Evolutionary conservation across 1,284 basidiomycete species (phyloP), one percentile per base, ranked within the genome.

Genomic region (Microbotryum scabiosae): DNA sequence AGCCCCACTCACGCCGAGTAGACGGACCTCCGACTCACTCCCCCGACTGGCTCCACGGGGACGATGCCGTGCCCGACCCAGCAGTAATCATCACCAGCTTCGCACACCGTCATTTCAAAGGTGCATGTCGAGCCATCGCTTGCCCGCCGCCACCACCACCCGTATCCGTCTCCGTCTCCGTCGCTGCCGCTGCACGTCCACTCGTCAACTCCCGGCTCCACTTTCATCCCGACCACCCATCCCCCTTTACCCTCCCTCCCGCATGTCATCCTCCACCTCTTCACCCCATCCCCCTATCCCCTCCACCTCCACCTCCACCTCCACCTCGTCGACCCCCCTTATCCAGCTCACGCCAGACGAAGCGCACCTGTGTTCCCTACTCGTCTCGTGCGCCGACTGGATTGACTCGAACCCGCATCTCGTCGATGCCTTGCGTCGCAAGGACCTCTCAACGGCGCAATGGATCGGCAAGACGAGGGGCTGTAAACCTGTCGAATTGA

Each of bases 401-500:
- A 45, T 66, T 54, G 64, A 68, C 49, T 28, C 20, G 5, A 47
- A 66, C 45, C 65, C 65, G 12, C n/a, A 57, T 7, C 45, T 48
- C n/a, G 66, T 65, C 18, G 59, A 68, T n/a, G 46, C 46, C 0
- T 51, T 64, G 25, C 41, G 66, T 23, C 25, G 64, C 9, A 57
- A 47, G 41, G 64, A 68, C 46, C 64, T 61, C 3, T 0, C 55
- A 5, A 23, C 25, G 2, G 64, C 62, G 0, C 20, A 51, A 3
- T 66, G 64, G 66, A 51, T 68, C 28, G 66, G 64, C 1, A 52
- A 52, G 26, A 30, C 36, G 6, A 49, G 66, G 6, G 60, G 58
- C 2, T 5, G 21, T 3, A 62, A 66, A 23, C 53, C 53, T 21
- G 66, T 73, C 3, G 69, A 70, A 48, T 62, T 72, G 28, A 53